Evolutionary conservation across 176 grass and related monocot species (phyloP), one percentile per base, ranked within the genome.

Genomic region (Rhynchospora pubera): DNA sequence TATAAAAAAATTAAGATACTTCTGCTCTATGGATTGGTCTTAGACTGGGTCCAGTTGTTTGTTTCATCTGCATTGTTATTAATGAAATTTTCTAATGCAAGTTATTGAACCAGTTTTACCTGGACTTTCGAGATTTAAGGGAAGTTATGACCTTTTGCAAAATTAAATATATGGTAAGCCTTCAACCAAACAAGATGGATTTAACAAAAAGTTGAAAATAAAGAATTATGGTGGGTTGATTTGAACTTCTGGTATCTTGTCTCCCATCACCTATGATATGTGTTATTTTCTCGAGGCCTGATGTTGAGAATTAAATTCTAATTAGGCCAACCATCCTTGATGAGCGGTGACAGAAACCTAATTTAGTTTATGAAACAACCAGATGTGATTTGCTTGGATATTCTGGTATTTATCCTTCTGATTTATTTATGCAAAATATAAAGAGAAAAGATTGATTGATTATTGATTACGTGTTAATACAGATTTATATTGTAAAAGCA

Each of bases 401-500:
- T 77, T 32, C 19, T 45, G 62, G 45, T 57, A 57, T 67, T 11
- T 76, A 6, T 56, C 57, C 30, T 66, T 77, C 58, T 68, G 18
- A 77, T 65, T 19, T 50, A 30, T 69, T 80, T 11, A 79, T 67
- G 75, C 62, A 9, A 50, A 51, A 69, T 42, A 74, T 7, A 7
- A 23, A 70, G 50, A 3, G 1, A 55, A 9, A 74, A 26, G 15
- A 65, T 24, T 7, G 65, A 34, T 71, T 62, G n/a, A 18, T 21
- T 46, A 50, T 21, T 62, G 18, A 46, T 58, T 12, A 45, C 24
- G n/a, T 46, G 55, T 65, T 55, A 44, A 77, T 87, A 71, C 90
- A 94, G 95, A 87, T 98, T 77, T 91, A 94, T 84, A 94, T 98
- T 82, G 81, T 90, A 47, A 98, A 98, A 80, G 92, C 92, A 65